A percentile compares a stretch with the other conserved stretches of the same genome.
Conservation (phyloP, 106 monocot species). For the Dioscorea zingiberensis region DNA sequence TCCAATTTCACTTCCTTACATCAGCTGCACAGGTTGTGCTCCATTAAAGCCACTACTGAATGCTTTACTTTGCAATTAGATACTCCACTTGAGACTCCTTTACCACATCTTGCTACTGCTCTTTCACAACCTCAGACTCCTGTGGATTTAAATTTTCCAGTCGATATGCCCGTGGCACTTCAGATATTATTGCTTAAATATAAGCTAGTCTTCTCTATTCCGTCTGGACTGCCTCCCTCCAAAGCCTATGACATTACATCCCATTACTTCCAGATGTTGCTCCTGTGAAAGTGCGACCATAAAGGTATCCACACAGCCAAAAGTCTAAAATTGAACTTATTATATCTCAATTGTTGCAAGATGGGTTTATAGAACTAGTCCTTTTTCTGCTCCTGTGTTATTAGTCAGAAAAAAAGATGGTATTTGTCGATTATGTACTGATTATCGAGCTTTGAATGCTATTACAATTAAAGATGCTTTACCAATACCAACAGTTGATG, state of each 20-base stretch:
- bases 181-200: no score
- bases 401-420: not conserved
- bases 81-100: no score
- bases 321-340: not conserved
- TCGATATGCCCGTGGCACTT: no score
- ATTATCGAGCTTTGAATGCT: conserved; percentile 1
- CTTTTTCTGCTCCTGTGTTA: conserved; percentile 1
- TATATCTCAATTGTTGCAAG: not conserved
- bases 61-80: no score
- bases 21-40: no score
- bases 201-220: no score
- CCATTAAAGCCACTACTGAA: no score
- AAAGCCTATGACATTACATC: not conserved
- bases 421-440: not conserved
- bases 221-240: not conserved
- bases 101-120: no score
- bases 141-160: no score
- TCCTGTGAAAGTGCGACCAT: not conserved
- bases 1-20: no score
- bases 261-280: not conserved
- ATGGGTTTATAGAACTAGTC: not conserved
- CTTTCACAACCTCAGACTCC: no score
- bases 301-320: not conserved
- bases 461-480: not conserved
- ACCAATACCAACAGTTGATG: no score